Base-by-base conservation (phyloP, 2,329 filamentous ascomycete genomes). In the Colletotrichum lini region DNA sequence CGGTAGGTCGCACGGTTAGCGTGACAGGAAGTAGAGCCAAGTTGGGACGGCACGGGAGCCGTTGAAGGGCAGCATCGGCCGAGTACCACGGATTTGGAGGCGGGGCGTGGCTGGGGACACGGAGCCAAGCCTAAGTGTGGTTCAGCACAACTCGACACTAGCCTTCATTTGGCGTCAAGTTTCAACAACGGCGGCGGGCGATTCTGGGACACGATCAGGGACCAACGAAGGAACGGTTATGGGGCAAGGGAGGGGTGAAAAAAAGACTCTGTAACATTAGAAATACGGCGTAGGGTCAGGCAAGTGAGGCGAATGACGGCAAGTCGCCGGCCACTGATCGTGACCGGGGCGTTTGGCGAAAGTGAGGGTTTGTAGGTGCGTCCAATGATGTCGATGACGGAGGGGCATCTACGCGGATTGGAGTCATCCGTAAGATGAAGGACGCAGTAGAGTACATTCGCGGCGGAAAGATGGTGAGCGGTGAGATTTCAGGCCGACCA, bases 61-160 rank as follows among this genome's bases (percentile, higher is more conserved):
- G 63, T 61, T 59, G 58, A 62, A 35, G 45, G 40, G 57, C 42
- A 58, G 38, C 57, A 45, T 52, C 65, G 68, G 68, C 65, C 52
- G 53, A 53, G 65, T 58, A 59, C 2, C 8, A 38, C 40, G 38
- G 52, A 68, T 71, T 54, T 63, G 65, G 68, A 63, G 59, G 38
- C 53, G 45, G 53, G 53, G 26, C 58, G 58, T 68, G 68, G 68
- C 68, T 71, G 68, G 53, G 68, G 52, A 59, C 30, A 35, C 21
- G 52, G 38, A 35, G 47, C 67, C 49, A 66, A 54, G 68, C 30
- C 45, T 63, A 58, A 49, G 44, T 59, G 68, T 68, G 65, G 68
- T 58, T 63, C 58, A 58, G 58, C 65, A 59, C 23, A 35, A 47
- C 16, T 45, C 18, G 53, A 23, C 53, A 47, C 64, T 62, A 62